phyloP scores from a whole-genome alignment of 176 grass and related monocot genomes.

The Oryza longistaminata region DNA sequence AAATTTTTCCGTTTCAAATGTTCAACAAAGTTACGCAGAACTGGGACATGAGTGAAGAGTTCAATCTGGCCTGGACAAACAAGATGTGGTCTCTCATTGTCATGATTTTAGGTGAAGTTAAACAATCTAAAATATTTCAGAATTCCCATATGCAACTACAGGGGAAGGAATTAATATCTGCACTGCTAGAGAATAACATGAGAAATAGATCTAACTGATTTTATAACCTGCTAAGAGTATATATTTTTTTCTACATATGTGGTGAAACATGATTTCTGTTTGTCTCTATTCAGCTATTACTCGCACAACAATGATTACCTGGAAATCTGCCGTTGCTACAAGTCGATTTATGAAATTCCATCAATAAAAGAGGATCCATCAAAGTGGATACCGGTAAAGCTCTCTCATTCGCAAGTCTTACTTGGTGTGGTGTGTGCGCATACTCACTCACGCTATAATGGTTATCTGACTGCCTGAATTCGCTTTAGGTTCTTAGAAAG shows the following conservation, averaged over 20 bases:
- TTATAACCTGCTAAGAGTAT: background rate
- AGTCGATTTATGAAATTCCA: conserved; percentile 92
- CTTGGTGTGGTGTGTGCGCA: background rate
- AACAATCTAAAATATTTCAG: background rate
- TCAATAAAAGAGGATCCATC: conserved; percentile 74
- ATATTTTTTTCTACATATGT: background rate
- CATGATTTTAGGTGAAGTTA: conserved; percentile 5
- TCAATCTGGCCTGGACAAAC: conserved; percentile 91
- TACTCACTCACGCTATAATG: background rate
- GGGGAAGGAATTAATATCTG: background rate
- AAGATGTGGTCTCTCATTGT: conserved; percentile 22
- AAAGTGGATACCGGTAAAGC: conserved; percentile 81
- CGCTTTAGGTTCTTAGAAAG: conserved; percentile 82
- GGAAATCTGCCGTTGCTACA: conserved; percentile 94
- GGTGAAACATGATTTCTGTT: background rate
- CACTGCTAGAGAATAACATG: conserved; percentile 6
- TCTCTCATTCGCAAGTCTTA: background rate
- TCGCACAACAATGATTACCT: conserved; percentile 89
- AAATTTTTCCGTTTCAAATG: conserved; percentile 89
- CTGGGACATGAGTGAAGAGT: conserved; percentile 92
- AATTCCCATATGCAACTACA: background rate
- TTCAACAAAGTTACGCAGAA: conserved; percentile 86
- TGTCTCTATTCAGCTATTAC: conserved; percentile 61
- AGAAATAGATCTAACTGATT: conserved; percentile 4
- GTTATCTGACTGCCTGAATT: conserved; percentile 16